These are phyloP conservation scores for Halteria grandinella DNA, from an alignment of 73 alveolate genomes.

Conservation along the genomic window DNA sequence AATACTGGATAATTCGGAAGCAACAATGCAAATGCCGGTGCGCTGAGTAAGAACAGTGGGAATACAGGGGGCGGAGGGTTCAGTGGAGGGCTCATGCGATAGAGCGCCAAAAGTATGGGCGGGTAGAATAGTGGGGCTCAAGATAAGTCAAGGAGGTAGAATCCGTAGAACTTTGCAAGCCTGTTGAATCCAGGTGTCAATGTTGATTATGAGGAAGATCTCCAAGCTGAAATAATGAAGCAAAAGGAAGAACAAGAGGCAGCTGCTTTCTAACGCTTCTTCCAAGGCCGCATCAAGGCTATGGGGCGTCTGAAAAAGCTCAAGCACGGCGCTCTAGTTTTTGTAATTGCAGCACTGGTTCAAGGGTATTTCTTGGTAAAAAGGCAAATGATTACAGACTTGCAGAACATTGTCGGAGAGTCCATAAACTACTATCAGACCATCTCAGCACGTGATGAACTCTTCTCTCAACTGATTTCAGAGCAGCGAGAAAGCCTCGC, in stretches of 20 bases:
- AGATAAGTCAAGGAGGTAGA: too few species aligned
- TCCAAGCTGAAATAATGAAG: constrained; percentile 40
- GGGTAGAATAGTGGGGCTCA: too few species aligned
- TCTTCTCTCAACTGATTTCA: constrained; percentile 5
- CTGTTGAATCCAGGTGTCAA: too few species aligned
- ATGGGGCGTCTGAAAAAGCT: constrained; percentile 35
- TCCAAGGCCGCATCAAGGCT: constrained; percentile 1
- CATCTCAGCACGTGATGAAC: constrained; percentile 20
- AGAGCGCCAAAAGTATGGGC: too few species aligned
- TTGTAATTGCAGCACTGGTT: constrained; percentile 16
- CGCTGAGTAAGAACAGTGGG: too few species aligned
- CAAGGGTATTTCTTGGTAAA: constrained; percentile 34
- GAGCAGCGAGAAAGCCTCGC: constrained; percentile 48
- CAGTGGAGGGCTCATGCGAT: too few species aligned
- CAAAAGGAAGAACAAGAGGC: constrained; percentile 48
- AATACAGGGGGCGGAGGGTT: too few species aligned
- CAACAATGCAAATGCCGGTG: too few species aligned
- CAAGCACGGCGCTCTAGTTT: background rate
- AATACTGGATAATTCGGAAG: too few species aligned
- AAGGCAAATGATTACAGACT: background rate
- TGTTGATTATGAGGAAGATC: constrained; percentile 43
- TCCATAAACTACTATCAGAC: constrained; percentile 13
- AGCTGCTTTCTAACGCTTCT: constrained; percentile 21
- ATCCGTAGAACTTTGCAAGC: too few species aligned
- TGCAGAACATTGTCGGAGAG: constrained; percentile 2